Evolutionary conservation across 1,284 basidiomycete species (phyloP).

Genomic region (Tilletia walkeri): DNA sequence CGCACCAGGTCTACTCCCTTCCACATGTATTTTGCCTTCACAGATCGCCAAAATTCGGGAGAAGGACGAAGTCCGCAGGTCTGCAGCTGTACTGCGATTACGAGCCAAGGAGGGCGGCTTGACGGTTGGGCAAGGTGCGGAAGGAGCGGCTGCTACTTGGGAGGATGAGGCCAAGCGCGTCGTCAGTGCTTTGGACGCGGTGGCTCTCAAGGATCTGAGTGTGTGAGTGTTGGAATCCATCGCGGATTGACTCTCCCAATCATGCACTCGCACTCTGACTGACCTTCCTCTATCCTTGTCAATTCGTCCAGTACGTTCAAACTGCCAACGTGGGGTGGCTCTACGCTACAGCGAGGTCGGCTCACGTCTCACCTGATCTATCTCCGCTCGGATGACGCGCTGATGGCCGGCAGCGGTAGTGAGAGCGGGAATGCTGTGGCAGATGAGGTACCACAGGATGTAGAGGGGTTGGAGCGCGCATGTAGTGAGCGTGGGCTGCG

Average conservation of each 20-base stretch:
- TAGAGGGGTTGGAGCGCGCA: slow-evolving; percentile 36
- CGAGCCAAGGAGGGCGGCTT: background rate
- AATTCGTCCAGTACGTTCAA: slow-evolving; percentile 33
- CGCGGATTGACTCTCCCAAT: too few relatives aligned
- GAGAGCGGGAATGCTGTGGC: background rate
- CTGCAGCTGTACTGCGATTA: slow-evolving; percentile 18
- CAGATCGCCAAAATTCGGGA: slow-evolving; percentile 62
- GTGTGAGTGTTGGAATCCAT: background rate
- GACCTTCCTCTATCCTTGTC: slow-evolving; percentile 26
- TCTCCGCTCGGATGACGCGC: slow-evolving; percentile 36
- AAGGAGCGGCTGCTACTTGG: background rate
- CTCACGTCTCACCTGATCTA: slow-evolving; percentile 36
- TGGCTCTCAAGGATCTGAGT: slow-evolving; percentile 29
- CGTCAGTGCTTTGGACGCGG: background rate
- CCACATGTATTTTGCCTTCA: slow-evolving; percentile 79
- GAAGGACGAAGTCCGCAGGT: slow-evolving; percentile 41
- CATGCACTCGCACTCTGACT: slow-evolving; percentile 15
- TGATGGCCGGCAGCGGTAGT: slow-evolving; percentile 28
- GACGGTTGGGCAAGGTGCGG: background rate
- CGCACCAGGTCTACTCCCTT: slow-evolving; percentile 78
- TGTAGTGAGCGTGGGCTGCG: slow-evolving; percentile 42
- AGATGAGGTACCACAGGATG: slow-evolving; percentile 26
- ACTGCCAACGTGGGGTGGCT: slow-evolving; percentile 40
- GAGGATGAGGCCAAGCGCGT: slow-evolving; percentile 1
- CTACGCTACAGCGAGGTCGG: slow-evolving; percentile 30